Base-by-base conservation (phyloP, 352 stramenopile species). In the Pilasporangium apinafurcum region DNA sequence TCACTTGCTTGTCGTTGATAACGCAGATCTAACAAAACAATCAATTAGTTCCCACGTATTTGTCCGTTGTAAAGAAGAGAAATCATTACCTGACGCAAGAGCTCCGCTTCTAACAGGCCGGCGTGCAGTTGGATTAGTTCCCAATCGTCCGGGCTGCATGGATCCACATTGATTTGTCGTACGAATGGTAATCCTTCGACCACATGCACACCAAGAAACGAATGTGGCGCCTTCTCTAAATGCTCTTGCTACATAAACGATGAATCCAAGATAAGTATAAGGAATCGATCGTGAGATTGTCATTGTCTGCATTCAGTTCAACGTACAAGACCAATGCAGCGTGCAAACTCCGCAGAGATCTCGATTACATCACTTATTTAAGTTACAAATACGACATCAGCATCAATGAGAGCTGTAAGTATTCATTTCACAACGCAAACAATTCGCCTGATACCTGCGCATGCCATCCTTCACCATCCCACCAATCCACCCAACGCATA, bases 111-210 rank as follows among this genome's bases (percentile, higher is more conserved):
- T 40, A 96, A 69, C 27, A 82, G 58, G 2, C 80, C 83, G 0
- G 85, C 80, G 49, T 95, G 83, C 43, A 93, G 44, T 53, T 96
- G 83, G 44, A 96, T 88, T 16, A 96, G 64, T 45, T 96, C 85
- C 85, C 85, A 96, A 56, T 96, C 85, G 51, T 96, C 85, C 1
- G 79, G 50, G 3, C 83, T 92, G 33, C 72, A 80, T 8, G 85
- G 85, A 39, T 96, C 83, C 5, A 96, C 76, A 45, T 87, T 83
- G 17, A 96, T 64, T 28, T 90, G 65, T 7, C 59, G 54, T 20
- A 82, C 82, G 34, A 83, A 68, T 2, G 82, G 68, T 21, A 93
- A 51, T 18, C 60, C 54, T 7, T 90, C 76, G n/a, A 86, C 78
- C 12, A 92, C 59, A 33, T 86, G 77, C 0, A 91, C 83, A 12